A percentile compares a stretch with the other conserved stretches of the same genome.
Evolutionary conservation across 441 rosid species (phyloP).

Genomic region (Arabidopsis lyrata): DNA sequence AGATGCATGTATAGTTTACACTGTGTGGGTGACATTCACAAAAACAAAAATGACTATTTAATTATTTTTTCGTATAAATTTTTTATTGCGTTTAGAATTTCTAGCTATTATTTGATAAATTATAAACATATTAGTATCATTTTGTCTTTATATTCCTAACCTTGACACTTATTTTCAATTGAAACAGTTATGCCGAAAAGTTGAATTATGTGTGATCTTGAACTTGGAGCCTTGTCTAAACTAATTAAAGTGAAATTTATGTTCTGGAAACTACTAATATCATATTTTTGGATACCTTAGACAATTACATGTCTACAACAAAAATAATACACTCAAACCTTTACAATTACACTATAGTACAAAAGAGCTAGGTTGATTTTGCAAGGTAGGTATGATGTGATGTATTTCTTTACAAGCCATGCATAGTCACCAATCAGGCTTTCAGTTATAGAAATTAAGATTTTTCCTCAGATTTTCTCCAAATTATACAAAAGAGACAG

Average conservation of each 20-base stretch:
- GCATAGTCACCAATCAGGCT: slow-evolving; percentile 28
- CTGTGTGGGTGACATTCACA: neutral
- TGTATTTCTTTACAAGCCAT: slow-evolving; percentile 11
- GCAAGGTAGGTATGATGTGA: slow-evolving; percentile 35
- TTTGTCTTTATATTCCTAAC: neutral
- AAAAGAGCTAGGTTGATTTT: slow-evolving; percentile 22
- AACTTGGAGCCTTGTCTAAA: neutral
- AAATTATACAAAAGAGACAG: slow-evolving; percentile 28
- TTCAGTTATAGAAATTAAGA: neutral
- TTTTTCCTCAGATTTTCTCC: neutral
- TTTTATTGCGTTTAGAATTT: neutral
- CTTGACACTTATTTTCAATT: neutral
- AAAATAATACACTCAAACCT: neutral
- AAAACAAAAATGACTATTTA: neutral
- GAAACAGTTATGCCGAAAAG: neutral
- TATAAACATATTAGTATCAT: neutral
- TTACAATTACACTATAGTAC: neutral
- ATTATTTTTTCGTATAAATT: neutral
- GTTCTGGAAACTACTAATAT: slow-evolving; percentile 1
- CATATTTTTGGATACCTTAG: neutral
- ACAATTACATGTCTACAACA: slow-evolving; percentile 16
- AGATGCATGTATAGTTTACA: too few relatives aligned
- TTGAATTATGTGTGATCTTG: neutral
- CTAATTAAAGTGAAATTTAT: neutral
- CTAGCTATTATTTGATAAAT: neutral